Base-by-base conservation (phyloP, 768 basidiomycete genomes). In the Suillus decipiens region DNA sequence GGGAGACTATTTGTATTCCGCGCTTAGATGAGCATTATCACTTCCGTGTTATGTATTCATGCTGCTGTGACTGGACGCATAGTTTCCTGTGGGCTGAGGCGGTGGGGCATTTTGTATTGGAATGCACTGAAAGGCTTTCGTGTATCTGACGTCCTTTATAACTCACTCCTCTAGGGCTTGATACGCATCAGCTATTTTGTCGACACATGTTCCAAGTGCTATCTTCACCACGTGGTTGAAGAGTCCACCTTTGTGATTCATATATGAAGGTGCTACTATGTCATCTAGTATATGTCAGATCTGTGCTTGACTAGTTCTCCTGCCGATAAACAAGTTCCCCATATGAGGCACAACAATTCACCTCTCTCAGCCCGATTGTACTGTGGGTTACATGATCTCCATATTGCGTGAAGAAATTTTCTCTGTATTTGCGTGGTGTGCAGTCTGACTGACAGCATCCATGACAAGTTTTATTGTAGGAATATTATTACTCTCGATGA, bases 1-100 rank as follows among this genome's bases (percentile, higher is more conserved):
- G 86, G 90, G 69, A 85, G 86, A 76, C 76, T 96, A 60, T 86
- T 89, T 76, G 81, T 96, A 66, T 95, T 92, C 73, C 86, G 84
- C 63, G 77, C 55, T 57, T 57, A 57, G 22, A 57, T 28, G 55
- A 41, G 15, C 39, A 57, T 22, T 55, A 8, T 24, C 14, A 4
- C 24, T 57, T 39, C 14, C 39, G 28, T 41, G 8, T 56, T 28
- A 9, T 39, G 5, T 15, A 9, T 17, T 24, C 5, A 5, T 28
- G 37, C 37, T 19, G 24, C 17, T 39, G 55, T 28, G 17, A 57
- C 24, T 22, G 55, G 17, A 11, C 24, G 15, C 10, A 10, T 14
- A 33, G 19, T 28, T 57, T 56, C 10, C 4, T 24, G 36, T 15
- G 9, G 36, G 24, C n/a, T n/a, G n/a, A 41, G 24, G 39, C 37